Percentiles rank a stretch among this genome's conserved stretches.
Evolutionary conservation across 768 basidiomycete genomes (phyloP).

Genomic region (Collybia sordida): DNA sequence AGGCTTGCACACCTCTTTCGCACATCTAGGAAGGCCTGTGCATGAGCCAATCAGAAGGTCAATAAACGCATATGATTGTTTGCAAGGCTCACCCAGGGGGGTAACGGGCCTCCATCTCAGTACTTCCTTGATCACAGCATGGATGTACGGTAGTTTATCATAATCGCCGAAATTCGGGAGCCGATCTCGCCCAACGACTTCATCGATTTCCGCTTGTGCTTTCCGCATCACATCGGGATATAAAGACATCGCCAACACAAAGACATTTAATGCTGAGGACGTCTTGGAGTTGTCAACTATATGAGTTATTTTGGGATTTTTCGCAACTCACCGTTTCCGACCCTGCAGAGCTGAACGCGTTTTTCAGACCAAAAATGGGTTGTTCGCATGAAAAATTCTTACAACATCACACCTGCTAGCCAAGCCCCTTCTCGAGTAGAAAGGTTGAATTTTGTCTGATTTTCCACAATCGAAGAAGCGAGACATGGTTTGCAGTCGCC

Average conservation of each 20-base stretch:
- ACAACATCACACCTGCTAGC: slow-evolving; percentile 5
- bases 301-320: too few species aligned
- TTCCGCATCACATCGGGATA: slow-evolving; percentile 4
- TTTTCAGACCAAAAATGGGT: neutral
- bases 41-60: neutral
- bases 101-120: slow-evolving; percentile 2
- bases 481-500: neutral
- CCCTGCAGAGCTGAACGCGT: slow-evolving; percentile 1
- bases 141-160: slow-evolving; percentile 1
- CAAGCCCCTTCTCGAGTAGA: neutral
- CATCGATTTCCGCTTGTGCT: slow-evolving; percentile 2
- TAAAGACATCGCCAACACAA: slow-evolving; percentile 1
- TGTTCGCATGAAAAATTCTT: neutral
- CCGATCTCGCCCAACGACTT: slow-evolving; percentile 2
- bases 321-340: neutral
- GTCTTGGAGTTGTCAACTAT: neutral
- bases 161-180: slow-evolving; percentile 3
- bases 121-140: slow-evolving; percentile 1
- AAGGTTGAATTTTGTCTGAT: neutral
- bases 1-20: neutral
- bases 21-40: slow-evolving; percentile 2
- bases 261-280: neutral
- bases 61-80: neutral
- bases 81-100: neutral
- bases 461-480: neutral